Base-by-base conservation (phyloP, 768 basidiomycete genomes). In the Tephrocybe sp. region DNA sequence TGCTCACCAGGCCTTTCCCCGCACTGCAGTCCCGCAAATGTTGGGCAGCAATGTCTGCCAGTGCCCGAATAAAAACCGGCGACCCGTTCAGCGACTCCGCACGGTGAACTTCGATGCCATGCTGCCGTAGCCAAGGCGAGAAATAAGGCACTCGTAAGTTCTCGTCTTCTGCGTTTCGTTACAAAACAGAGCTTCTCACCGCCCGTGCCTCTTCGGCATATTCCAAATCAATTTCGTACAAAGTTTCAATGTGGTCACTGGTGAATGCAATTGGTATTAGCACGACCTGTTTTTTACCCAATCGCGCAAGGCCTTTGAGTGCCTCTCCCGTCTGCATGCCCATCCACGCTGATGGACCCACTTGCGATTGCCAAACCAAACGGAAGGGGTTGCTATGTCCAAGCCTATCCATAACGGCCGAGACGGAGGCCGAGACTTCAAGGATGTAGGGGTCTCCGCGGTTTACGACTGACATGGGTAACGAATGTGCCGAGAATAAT, bases 391-490 rank as follows among this genome's bases (percentile, higher is more conserved):
- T 91, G 35, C 81, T 76, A 58, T 89, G 77, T 9, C 81, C 75
- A 19, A 99, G 76, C 40, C 89, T 79, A 55, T 85, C 77, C 95
- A 99, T 98, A 49, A 98, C 93, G 26, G 92, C 89, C 32, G 87
- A 81, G 7, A 98, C 97, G 12, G 94, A 86, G 13, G 94, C 89
- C 15, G 94, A 91, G 27, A 99, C 97, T 70, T 99, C 97, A 30
- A 92, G 75, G 28, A 97, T 76, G 71, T 99, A 98, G 9, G 97
- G 96, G 71, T 99, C 97, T 34, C 97, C 97, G 59, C 97, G 92
- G 74, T 98, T 98, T 54, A 98, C 93, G 55, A 98, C 92, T 5
- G 93, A 95, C 85, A 99, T 92, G 22, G 97, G 97, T 34, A 99
- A 73, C 6, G 97, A 98, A 62, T 99, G 97, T 3, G 97, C 97